Conservation (phyloP, 2,329 filamentous ascomycete species). For the Penicillium sp. region DNA sequence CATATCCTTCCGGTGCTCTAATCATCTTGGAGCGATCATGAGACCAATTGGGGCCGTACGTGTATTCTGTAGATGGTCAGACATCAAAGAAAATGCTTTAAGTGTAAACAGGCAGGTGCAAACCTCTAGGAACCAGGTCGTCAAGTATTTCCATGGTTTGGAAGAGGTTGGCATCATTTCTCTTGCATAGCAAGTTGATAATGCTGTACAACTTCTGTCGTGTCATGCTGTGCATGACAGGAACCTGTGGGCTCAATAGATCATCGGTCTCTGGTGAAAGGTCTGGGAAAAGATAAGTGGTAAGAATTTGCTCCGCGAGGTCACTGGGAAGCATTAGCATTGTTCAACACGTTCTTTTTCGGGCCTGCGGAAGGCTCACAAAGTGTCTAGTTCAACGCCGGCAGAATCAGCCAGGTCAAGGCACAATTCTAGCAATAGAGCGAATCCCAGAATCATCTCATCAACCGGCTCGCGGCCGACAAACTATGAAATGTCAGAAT, state of each 20-base stretch:
- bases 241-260: slow-evolving; percentile 38
- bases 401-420: slow-evolving; percentile 39
- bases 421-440: slow-evolving; percentile 44
- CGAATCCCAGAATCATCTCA: slow-evolving; percentile 44
- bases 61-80: slow-evolving; percentile 15
- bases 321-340: slow-evolving; percentile 28
- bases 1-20: slow-evolving; percentile 75
- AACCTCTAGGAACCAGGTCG: slow-evolving; percentile 52
- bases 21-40: slow-evolving; percentile 65
- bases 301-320: slow-evolving; percentile 57
- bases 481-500: slow-evolving; percentile 35
- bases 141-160: slow-evolving; percentile 54
- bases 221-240: slow-evolving; percentile 55
- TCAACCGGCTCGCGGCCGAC: slow-evolving; percentile 48
- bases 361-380: slow-evolving; percentile 23
- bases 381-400: slow-evolving; percentile 33
- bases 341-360: background rate
- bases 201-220: slow-evolving; percentile 61
- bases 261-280: slow-evolving; percentile 35
- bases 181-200: slow-evolving; percentile 56
- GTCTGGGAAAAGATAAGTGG: slow-evolving; percentile 64
- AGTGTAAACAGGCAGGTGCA: slow-evolving; percentile 2
- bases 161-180: slow-evolving; percentile 47
- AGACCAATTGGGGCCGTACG: slow-evolving; percentile 1
- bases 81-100: background rate